Percentiles rank a stretch among this genome's conserved stretches.
phyloP scores from a whole-genome alignment of 2,329 filamentous ascomycete species.

The Daldinia sp. region DNA sequence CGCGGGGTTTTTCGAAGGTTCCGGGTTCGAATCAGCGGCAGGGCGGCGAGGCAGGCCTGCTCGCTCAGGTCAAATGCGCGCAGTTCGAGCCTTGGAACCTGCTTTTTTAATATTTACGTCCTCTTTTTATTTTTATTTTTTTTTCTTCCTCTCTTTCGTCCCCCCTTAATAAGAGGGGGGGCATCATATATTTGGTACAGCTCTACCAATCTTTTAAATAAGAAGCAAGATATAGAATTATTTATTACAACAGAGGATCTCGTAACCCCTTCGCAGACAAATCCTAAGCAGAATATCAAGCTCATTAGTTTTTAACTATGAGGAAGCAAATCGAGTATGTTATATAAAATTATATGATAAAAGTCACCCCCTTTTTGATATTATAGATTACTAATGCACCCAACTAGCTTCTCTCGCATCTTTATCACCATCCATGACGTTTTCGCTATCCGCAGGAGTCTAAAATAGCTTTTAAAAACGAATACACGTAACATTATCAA shows the following conservation, averaged over 20 bases:
- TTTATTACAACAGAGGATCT: too few relatives aligned
- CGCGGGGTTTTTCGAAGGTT: slow-evolving; percentile 3
- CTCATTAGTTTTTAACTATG: too few relatives aligned
- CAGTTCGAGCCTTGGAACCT: background rate
- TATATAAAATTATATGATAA: too few relatives aligned
- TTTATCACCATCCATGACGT: slow-evolving; percentile 3
- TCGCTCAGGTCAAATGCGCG: background rate
- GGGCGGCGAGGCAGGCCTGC: background rate
- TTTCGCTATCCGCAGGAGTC: background rate
- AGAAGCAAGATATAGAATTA: too few relatives aligned
- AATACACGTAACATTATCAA: background rate
- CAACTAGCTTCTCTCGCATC: background rate
- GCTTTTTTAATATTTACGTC: background rate
- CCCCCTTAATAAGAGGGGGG: background rate
- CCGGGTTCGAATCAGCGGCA: background rate
- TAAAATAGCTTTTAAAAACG: background rate
- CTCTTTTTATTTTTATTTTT: background rate
- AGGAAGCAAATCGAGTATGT: too few relatives aligned
- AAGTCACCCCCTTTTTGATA: background rate
- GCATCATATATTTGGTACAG: too few relatives aligned
- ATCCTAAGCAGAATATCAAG: too few relatives aligned
- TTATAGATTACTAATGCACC: background rate
- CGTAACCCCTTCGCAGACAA: too few relatives aligned
- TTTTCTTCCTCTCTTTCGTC: background rate
- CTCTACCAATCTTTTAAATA: too few relatives aligned